Conservation (phyloP, 1,284 basidiomycete species). For the Puccinia novopanici region DNA sequence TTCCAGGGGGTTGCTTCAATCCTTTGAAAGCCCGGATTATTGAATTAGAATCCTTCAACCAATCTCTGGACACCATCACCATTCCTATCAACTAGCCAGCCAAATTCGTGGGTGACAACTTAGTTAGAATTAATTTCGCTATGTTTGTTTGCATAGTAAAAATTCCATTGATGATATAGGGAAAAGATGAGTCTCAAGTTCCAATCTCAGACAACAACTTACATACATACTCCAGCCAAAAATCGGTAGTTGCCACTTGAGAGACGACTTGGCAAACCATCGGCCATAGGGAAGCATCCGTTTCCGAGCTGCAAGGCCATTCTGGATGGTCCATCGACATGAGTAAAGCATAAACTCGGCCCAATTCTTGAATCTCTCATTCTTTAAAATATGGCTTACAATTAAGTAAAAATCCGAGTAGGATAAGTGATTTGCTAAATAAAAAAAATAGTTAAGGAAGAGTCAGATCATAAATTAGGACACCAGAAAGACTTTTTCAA, state of each 20-base stretch:
- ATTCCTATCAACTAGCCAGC: slow-evolving; percentile 41
- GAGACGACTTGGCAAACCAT: slow-evolving; percentile 45
- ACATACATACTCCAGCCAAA: slow-evolving; percentile 50
- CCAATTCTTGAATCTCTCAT: neutral
- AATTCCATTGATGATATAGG: neutral
- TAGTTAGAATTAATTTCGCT: neutral
- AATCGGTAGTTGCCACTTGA: slow-evolving; percentile 46
- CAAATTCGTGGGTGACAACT: neutral
- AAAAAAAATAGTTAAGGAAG: neutral
- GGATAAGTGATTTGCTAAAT: slow-evolving; percentile 38
- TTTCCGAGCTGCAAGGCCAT: slow-evolving; percentile 42
- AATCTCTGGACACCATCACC: slow-evolving; percentile 49
- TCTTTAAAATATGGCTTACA: slow-evolving; percentile 14
- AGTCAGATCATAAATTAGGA: neutral
- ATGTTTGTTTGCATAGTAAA: too few relatives aligned
- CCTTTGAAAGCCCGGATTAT: slow-evolving; percentile 26
- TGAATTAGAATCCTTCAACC: slow-evolving; percentile 45
- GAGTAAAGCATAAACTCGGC: neutral
- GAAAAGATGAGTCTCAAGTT: neutral
- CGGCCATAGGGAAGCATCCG: slow-evolving; percentile 42
- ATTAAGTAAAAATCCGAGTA: slow-evolving; percentile 47
- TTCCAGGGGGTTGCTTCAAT: slow-evolving; percentile 27
- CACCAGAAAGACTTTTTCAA: too few relatives aligned
- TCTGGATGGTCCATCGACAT: neutral
- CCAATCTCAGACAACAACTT: slow-evolving; percentile 2